phyloP scores from a whole-genome alignment of 768 basidiomycete species.

The Boletus rex-veris region DNA sequence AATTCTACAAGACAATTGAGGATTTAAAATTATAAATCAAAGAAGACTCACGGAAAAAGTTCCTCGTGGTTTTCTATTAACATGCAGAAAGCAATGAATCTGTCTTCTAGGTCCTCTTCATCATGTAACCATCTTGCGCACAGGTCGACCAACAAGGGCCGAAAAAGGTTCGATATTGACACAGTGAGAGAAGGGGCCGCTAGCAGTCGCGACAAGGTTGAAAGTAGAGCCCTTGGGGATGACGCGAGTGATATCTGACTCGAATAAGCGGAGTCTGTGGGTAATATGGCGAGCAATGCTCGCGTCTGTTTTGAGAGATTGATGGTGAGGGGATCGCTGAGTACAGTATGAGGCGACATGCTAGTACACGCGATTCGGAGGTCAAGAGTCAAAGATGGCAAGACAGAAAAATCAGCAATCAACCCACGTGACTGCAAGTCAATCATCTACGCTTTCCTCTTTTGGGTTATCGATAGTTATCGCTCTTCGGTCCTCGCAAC shows the following conservation, averaged over 20 bases:
- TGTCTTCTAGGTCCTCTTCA: slow-evolving; percentile 44
- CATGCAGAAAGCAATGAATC: slow-evolving; percentile 56
- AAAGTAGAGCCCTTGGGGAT: slow-evolving; percentile 44
- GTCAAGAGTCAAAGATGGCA: too few relatives aligned
- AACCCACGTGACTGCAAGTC: slow-evolving; percentile 23
- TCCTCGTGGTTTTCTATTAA: slow-evolving; percentile 69
- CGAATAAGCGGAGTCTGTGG: slow-evolving; percentile 40
- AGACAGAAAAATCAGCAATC: slow-evolving; percentile 6
- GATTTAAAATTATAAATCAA: not conserved
- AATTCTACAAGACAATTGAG: slow-evolving; percentile 39
- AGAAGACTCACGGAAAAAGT: slow-evolving; percentile 58
- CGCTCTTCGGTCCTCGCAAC: not conserved
- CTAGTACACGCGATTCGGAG: not conserved
- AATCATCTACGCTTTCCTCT: slow-evolving; percentile 11
- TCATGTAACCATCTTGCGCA: slow-evolving; percentile 78
- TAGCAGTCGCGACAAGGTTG: slow-evolving; percentile 57
- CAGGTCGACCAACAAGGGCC: slow-evolving; percentile 77
- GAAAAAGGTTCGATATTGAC: slow-evolving; percentile 59
- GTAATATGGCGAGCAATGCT: slow-evolving; percentile 42
- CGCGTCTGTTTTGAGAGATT: slow-evolving; percentile 54
- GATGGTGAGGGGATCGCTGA: slow-evolving; percentile 57
- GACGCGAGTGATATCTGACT: slow-evolving; percentile 37
- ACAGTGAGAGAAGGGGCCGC: slow-evolving; percentile 60
- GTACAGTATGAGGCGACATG: slow-evolving; percentile 7
- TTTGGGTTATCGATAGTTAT: slow-evolving; percentile 18